Percentiles rank a stretch among this genome's conserved stretches.
These are phyloP conservation scores for Russula abietina DNA, from an alignment of 768 basidiomycete genomes.

Conservation along the genomic window DNA sequence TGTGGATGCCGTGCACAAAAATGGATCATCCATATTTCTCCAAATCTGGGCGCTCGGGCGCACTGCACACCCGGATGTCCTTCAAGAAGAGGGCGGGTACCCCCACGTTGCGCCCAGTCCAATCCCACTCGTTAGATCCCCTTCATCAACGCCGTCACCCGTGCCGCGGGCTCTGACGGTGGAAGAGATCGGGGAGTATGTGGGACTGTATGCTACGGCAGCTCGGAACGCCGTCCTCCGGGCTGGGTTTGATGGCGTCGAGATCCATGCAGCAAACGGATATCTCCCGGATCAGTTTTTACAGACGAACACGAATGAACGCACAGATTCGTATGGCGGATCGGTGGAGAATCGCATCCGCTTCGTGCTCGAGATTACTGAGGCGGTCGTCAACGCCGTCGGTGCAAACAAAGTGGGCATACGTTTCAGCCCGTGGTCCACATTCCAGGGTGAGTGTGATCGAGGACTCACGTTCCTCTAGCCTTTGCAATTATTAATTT, in stretches of 20 bases:
- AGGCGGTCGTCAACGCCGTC: conserved; percentile 34
- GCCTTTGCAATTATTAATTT: neutral
- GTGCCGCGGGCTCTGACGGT: conserved; percentile 25
- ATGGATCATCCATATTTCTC: conserved; percentile 32
- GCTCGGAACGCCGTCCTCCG: conserved; percentile 35
- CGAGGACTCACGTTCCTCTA: neutral
- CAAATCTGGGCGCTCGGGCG: conserved; percentile 41
- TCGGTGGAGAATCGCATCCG: conserved; percentile 41
- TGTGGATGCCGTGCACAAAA: conserved; percentile 31
- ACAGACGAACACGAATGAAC: conserved; percentile 34
- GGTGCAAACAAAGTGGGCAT: conserved; percentile 35
- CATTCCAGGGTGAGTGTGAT: conserved; percentile 1
- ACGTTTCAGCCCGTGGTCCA: conserved; percentile 32
- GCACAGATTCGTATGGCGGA: conserved; percentile 44
- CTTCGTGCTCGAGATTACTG: conserved; percentile 37
- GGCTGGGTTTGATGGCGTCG: conserved; percentile 32
- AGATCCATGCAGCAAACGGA: conserved; percentile 32
- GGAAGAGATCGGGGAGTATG: conserved; percentile 28
- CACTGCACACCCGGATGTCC: conserved; percentile 8
- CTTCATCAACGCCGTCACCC: neutral
- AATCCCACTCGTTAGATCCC: neutral
- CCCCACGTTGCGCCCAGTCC: neutral
- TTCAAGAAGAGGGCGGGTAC: neutral
- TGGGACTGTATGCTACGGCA: conserved; percentile 31
- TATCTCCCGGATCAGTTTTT: conserved; percentile 37